Evolutionary conservation across 192 early-diverging fungal genomes (phyloP).

Genomic region (Cetraspora pellucida): DNA sequence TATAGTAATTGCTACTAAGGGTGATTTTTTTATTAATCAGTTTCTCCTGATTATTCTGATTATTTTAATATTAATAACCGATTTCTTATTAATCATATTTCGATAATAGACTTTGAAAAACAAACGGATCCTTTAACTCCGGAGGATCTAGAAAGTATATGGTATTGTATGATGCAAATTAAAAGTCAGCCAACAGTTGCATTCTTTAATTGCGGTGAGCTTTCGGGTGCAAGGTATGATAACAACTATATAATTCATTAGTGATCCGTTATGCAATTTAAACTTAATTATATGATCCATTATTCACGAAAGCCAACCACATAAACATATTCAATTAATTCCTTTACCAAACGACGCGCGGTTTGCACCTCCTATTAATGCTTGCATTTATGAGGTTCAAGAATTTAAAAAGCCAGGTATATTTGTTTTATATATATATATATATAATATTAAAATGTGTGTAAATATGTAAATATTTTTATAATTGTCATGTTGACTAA

Average conservation of each 20-base stretch:
- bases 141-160: slow-evolving; percentile 47
- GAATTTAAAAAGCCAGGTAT: slow-evolving; percentile 45
- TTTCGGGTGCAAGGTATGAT: slow-evolving; percentile 55
- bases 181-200: slow-evolving; percentile 42
- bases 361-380: slow-evolving; percentile 45
- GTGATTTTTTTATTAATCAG: slow-evolving; percentile 36
- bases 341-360: slow-evolving; percentile 36
- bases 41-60: not conserved
- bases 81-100: not conserved
- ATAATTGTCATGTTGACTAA: not conserved
- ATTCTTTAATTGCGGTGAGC: slow-evolving; percentile 61
- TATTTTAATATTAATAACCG: not conserved
- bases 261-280: not conserved
- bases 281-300: not conserved
- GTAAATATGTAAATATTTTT: too few species aligned
- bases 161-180: slow-evolving; percentile 40
- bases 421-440: not conserved
- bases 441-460: too few species aligned
- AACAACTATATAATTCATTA: not conserved
- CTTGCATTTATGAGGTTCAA: slow-evolving; percentile 39
- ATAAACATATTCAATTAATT: slow-evolving; percentile 64
- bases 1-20: slow-evolving; percentile 59
- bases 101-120: slow-evolving; percentile 47
- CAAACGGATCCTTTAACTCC: slow-evolving; percentile 55
- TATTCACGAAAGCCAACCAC: slow-evolving; percentile 49